These are phyloP conservation scores for Leavenworthia alabamica DNA, from an alignment of 345 rosid species.

Conservation along the genomic window DNA sequence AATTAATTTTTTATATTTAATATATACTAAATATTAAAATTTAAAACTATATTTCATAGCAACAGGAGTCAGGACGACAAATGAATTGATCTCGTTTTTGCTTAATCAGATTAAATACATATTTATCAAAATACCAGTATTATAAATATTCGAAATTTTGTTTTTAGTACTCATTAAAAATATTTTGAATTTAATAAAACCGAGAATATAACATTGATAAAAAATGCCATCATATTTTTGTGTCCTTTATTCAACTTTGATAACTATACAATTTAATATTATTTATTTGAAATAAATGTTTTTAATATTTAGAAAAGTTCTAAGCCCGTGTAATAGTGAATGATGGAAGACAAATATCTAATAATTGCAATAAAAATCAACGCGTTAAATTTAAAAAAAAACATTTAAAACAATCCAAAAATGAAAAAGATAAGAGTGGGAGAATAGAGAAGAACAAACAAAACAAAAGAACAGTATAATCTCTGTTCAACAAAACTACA, in stretches of 20 bases:
- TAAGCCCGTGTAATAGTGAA: not conserved
- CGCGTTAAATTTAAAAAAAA: not conserved
- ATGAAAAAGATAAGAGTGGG: not conserved
- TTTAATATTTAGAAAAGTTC: not conserved
- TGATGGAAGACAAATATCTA: not conserved
- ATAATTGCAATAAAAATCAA: not conserved
- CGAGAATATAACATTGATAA: no score
- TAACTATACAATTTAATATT: not conserved
- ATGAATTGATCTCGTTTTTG: not conserved
- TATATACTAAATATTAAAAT: not conserved
- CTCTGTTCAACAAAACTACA: constrained; percentile 16
- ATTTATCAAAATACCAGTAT: no score
- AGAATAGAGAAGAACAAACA: not conserved
- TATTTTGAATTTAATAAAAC: no score
- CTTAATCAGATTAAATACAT: not conserved
- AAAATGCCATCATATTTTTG: no score
- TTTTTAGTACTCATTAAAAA: no score
- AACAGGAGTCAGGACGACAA: no score
- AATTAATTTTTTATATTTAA: not conserved
- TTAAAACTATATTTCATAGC: no score
- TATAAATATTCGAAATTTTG: no score
- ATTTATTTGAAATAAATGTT: not conserved
- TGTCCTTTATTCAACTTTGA: not conserved
- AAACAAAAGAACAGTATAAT: constrained; percentile 15
- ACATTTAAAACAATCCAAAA: not conserved